These are phyloP conservation scores for Rhizophlyctis rosea DNA, from an alignment of 192 early-diverging fungal genomes.

Conservation along the genomic window DNA sequence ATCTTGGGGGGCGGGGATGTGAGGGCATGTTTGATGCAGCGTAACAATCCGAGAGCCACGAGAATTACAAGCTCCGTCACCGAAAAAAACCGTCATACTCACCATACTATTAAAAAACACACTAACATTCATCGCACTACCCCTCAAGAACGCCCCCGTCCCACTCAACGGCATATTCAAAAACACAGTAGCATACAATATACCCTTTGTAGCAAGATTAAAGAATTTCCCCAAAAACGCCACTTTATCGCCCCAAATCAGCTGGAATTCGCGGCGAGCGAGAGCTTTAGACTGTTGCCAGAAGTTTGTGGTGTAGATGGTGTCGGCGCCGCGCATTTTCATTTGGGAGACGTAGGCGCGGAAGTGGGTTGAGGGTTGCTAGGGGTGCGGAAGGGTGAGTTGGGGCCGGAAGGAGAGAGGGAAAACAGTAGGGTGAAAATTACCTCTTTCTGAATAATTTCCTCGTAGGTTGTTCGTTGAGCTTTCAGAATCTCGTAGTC, in stretches of 20 bases:
- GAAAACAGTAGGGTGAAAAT: too few species aligned
- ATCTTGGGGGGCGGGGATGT: not conserved
- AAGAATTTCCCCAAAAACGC: constrained; percentile 35
- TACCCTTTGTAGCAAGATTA: not conserved
- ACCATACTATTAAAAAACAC: constrained; percentile 66
- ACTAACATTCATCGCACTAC: constrained; percentile 69
- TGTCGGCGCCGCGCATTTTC: constrained; percentile 46
- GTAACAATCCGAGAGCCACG: too few species aligned
- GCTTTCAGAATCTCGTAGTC: constrained; percentile 39
- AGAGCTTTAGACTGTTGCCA: constrained; percentile 57
- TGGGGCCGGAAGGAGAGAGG: too few species aligned
- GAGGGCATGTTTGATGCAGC: not conserved
- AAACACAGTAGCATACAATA: constrained; percentile 45
- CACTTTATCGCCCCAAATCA: constrained; percentile 53
- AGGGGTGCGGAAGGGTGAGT: not conserved
- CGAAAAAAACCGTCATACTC: not conserved
- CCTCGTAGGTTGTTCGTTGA: constrained; percentile 48
- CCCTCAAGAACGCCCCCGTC: constrained; percentile 70
- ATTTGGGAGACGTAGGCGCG: constrained; percentile 50
- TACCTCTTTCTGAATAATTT: constrained; percentile 32
- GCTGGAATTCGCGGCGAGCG: constrained; percentile 62
- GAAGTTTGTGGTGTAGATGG: constrained; percentile 65
- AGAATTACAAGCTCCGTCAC: too few species aligned
- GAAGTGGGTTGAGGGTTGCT: constrained; percentile 34
- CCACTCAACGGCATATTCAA: constrained; percentile 53